Conservation (phyloP, 192 early-diverging fungal species). For the Mortierella alpina region DNA sequence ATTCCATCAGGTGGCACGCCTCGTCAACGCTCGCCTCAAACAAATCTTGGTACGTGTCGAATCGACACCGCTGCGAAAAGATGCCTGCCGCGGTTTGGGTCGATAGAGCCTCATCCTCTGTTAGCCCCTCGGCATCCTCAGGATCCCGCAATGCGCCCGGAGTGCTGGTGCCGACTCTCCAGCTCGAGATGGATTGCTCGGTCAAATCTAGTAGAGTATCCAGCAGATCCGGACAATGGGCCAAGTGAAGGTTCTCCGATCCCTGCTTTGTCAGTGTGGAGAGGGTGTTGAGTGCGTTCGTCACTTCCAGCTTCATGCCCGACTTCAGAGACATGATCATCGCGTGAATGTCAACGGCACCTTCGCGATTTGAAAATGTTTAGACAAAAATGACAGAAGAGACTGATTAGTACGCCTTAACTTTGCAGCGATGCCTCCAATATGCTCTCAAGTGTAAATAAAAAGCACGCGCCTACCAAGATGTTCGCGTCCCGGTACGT, state of each 20-base stretch:
- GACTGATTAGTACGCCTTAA: slow-evolving; percentile 3
- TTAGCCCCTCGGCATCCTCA: neutral
- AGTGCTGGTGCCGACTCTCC: slow-evolving; percentile 12
- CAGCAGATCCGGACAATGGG: slow-evolving; percentile 74
- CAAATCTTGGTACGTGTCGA: slow-evolving; percentile 59
- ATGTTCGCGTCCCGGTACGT: slow-evolving; percentile 61
- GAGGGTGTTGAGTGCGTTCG: slow-evolving; percentile 79
- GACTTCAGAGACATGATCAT: slow-evolving; percentile 84
- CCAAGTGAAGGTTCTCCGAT: slow-evolving; percentile 61
- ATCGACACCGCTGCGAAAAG: slow-evolving; percentile 21
- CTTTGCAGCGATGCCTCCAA: neutral
- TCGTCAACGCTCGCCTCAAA: slow-evolving; percentile 68
- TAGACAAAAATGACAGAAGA: slow-evolving; percentile 10
- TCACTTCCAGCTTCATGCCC: slow-evolving; percentile 77
- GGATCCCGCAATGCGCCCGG: neutral
- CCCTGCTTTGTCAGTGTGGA: slow-evolving; percentile 66
- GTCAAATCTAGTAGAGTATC: slow-evolving; percentile 73
- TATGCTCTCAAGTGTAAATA: slow-evolving; percentile 9
- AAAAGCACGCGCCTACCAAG: slow-evolving; percentile 52
- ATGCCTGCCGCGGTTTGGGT: slow-evolving; percentile 8
- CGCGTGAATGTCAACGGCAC: slow-evolving; percentile 78
- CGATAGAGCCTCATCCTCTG: slow-evolving; percentile 3
- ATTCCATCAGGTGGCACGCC: slow-evolving; percentile 47
- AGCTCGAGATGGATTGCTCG: slow-evolving; percentile 43
- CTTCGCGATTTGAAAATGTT: slow-evolving; percentile 19